Evolutionary conservation across 305 asterid genomes (phyloP).

Genomic region (Fraxinus floribunda): DNA sequence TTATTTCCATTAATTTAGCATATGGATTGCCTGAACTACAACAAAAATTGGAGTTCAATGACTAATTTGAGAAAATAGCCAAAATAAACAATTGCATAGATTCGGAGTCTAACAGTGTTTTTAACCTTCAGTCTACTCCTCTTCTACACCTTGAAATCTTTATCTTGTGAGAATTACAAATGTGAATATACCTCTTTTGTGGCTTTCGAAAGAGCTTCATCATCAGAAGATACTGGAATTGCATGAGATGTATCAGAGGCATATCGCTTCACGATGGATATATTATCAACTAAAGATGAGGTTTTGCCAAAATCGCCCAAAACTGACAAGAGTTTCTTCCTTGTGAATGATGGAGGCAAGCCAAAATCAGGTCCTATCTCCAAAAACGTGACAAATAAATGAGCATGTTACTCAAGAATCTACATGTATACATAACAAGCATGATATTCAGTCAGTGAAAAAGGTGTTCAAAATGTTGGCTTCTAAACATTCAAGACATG

Average conservation of each 20-base stretch:
- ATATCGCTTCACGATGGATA: slow-evolving; percentile 68
- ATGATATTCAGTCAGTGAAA: background rate
- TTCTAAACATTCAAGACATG: background rate
- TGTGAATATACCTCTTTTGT: slow-evolving; percentile 68
- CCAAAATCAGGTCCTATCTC: slow-evolving; percentile 85
- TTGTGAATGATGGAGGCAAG: slow-evolving; percentile 50
- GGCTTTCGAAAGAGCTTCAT: slow-evolving; percentile 84
- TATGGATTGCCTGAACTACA: background rate
- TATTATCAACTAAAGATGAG: slow-evolving; percentile 65
- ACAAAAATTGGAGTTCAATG: background rate
- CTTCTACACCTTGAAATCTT: background rate
- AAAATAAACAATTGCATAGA: background rate
- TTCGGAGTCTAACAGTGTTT: background rate
- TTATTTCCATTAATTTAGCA: background rate
- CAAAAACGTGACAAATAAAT: background rate
- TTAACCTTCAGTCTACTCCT: background rate
- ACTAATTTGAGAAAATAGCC: background rate
- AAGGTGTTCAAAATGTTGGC: background rate
- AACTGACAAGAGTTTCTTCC: slow-evolving; percentile 73
- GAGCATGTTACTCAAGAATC: background rate
- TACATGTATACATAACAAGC: background rate
- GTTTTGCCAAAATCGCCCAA: slow-evolving; percentile 77
- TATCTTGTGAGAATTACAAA: background rate
- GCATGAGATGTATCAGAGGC: slow-evolving; percentile 78
- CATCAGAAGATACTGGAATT: slow-evolving; percentile 76